A percentile compares a stretch with the other conserved stretches of the same genome.
These are phyloP conservation scores for Medicago lupulina DNA, from an alignment of 306 rosid species.

Conservation along the genomic window DNA sequence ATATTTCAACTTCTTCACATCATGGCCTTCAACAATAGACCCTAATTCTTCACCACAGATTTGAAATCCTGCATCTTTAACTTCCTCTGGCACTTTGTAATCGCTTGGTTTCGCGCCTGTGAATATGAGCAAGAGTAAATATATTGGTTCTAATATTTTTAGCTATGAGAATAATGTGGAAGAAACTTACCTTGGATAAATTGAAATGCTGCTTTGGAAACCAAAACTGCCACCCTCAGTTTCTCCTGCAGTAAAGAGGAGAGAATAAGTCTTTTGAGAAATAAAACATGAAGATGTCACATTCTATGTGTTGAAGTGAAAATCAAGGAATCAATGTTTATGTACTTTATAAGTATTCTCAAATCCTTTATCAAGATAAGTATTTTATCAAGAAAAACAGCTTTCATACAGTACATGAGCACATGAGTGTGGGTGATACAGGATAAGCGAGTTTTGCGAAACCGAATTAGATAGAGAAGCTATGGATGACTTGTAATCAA, in stretches of 20 bases:
- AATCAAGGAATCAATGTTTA: background rate
- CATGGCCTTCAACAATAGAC: slow-evolving; percentile 85
- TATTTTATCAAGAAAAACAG: slow-evolving; percentile 3
- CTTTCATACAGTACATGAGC: background rate
- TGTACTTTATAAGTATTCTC: background rate
- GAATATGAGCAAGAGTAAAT: slow-evolving; percentile 36
- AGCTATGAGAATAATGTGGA: slow-evolving; percentile 20
- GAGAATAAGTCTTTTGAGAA: slow-evolving; percentile 22
- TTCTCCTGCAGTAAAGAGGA: slow-evolving; percentile 67
- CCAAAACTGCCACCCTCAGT: slow-evolving; percentile 79
- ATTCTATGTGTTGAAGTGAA: background rate
- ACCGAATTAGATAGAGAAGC: background rate
- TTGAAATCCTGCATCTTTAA: slow-evolving; percentile 77
- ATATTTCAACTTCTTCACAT: slow-evolving; percentile 69
- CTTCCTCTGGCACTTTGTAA: slow-evolving; percentile 73
- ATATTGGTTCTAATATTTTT: slow-evolving; percentile 15
- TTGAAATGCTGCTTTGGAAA: slow-evolving; percentile 89
- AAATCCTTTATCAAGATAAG: slow-evolving; percentile 6
- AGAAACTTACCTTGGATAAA: slow-evolving; percentile 68
- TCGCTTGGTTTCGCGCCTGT: slow-evolving; percentile 72
- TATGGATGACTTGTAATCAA: no score
- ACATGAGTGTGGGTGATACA: background rate
- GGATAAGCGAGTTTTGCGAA: background rate
- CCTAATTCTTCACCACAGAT: slow-evolving; percentile 92
- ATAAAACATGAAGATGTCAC: slow-evolving; percentile 22